A percentile compares a stretch with the other conserved stretches of the same genome.
These are phyloP conservation scores for Pseudocercospora fuligena DNA, from an alignment of 2,329 filamentous ascomycete species.

Conservation along the genomic window DNA sequence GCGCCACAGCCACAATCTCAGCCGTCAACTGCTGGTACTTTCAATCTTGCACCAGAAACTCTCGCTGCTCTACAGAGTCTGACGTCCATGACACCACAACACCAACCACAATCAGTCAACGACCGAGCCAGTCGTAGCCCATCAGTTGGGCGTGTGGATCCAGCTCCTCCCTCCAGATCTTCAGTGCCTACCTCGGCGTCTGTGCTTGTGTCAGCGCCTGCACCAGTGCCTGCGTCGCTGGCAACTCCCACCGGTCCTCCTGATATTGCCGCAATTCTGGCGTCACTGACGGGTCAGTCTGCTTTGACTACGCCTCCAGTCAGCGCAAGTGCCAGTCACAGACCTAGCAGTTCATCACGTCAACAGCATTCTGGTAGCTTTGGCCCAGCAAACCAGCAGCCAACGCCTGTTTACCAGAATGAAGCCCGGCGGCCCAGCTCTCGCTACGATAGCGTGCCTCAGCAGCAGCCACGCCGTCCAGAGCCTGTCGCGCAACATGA, in stretches of 20 bases:
- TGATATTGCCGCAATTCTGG: constrained; percentile 40
- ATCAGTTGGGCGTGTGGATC: constrained; percentile 28
- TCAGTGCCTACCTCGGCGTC: not conserved
- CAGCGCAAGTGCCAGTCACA: constrained; percentile 16
- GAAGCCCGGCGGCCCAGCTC: constrained; percentile 21
- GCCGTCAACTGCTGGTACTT: constrained; percentile 7
- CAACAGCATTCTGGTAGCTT: constrained; percentile 17
- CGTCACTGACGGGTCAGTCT: constrained; percentile 30
- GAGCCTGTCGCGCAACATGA: constrained; percentile 8
- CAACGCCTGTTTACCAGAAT: constrained; percentile 13
- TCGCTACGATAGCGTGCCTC: constrained; percentile 21
- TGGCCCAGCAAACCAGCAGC: constrained; percentile 6
- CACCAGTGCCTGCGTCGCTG: constrained; percentile 1
- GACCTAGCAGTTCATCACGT: constrained; percentile 23
- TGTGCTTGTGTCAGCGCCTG: not conserved
- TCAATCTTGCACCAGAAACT: constrained; percentile 31
- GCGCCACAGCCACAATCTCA: not conserved
- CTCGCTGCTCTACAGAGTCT: constrained; percentile 33
- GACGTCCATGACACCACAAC: constrained; percentile 1
- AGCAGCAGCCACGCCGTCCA: constrained; percentile 12
- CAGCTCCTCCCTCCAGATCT: not conserved
- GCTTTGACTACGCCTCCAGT: constrained; percentile 24
- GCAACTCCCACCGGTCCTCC: constrained; percentile 22
- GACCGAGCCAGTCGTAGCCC: constrained; percentile 27
- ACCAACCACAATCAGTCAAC: not conserved